Evolutionary conservation across 2,329 filamentous ascomycete species (phyloP), one percentile per base, ranked within the genome.

Genomic region (Fusarium nisikadoi): DNA sequence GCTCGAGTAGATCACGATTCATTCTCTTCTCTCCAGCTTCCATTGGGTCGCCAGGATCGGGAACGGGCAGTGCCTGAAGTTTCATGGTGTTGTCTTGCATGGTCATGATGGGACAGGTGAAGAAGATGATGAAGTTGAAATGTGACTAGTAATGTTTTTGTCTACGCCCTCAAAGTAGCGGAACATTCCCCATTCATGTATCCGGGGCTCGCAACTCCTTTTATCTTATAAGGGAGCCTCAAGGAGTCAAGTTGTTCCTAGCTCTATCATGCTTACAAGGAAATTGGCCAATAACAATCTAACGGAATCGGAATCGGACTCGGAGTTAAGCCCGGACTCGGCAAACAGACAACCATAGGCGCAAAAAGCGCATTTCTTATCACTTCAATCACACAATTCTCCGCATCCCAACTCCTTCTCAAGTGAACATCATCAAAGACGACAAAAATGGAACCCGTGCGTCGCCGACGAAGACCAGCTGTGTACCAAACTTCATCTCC

Each of bases 401-500:
- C 57, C 38, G 43, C 27, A 17, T 36, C 45, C 4, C 25, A 20
- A 10, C 8, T 27, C 13, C 19, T 7, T 38, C 27, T 29, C 35
- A 23, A 12, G 9, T 13, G 8, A 19, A 13, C 17, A 25, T 14
- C 16, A 52, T 9, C 23, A 56, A 38, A 47, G 5, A 5, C 10
- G 14, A 13, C 36, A 6, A 76, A 65, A 61, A 64, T 68, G 47
- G 76, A 75, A 33, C 53, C 72, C 3, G 14, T 35, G 23, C 77
- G 77, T 23, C 76, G 77, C 4, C 75, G 78, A 43, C 60, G 77
- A 60, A 71, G 79, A 49, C 79, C 78, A 29, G 78, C 78, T 10
- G 68, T 80, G 79, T 79, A 71, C 13, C 58, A 14, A 4, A 7
- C 7, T 27, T 3, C 23, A n/a, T 10, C 7, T n/a, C 3, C 13